Conservation (phyloP, 345 rosid species). For the Carallia pectinifolia region DNA sequence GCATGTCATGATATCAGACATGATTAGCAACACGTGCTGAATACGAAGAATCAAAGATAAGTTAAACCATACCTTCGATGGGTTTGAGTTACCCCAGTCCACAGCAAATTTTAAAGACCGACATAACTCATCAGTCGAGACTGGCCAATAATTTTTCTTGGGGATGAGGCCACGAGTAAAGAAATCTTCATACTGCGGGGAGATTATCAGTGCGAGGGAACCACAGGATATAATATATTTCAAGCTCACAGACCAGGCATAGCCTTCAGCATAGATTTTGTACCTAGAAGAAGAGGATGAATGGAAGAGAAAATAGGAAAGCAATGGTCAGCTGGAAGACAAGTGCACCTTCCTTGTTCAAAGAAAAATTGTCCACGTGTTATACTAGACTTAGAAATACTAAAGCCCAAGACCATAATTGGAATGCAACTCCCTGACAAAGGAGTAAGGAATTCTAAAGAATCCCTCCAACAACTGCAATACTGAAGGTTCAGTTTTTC, state of each 20-base stretch:
- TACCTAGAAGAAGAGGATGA: constrained; percentile 42
- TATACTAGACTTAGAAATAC: constrained; percentile 5
- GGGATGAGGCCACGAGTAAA: constrained; percentile 85
- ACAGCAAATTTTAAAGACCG: constrained; percentile 70
- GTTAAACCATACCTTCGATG: constrained; percentile 45
- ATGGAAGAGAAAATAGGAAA: background rate
- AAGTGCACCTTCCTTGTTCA: background rate
- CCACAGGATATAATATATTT: constrained; percentile 88
- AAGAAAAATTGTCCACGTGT: background rate
- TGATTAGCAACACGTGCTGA: background rate
- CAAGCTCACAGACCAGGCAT: constrained; percentile 95
- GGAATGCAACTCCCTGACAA: too few relatives aligned
- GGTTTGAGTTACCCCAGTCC: constrained; percentile 82
- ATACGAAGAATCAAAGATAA: background rate
- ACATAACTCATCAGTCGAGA: constrained; percentile 62
- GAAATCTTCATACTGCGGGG: constrained; percentile 88
- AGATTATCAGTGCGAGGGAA: constrained; percentile 68
- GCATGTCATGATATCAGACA: background rate
- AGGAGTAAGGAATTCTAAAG: too few relatives aligned
- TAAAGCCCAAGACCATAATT: too few relatives aligned
- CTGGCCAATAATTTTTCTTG: constrained; percentile 73
- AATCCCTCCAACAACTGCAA: too few relatives aligned
- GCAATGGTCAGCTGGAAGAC: background rate
- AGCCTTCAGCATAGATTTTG: constrained; percentile 96
- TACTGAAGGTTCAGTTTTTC: too few relatives aligned